These are phyloP conservation scores for Coemansia sp. DNA, from an alignment of 192 early-diverging fungal species.

Conservation along the genomic window DNA sequence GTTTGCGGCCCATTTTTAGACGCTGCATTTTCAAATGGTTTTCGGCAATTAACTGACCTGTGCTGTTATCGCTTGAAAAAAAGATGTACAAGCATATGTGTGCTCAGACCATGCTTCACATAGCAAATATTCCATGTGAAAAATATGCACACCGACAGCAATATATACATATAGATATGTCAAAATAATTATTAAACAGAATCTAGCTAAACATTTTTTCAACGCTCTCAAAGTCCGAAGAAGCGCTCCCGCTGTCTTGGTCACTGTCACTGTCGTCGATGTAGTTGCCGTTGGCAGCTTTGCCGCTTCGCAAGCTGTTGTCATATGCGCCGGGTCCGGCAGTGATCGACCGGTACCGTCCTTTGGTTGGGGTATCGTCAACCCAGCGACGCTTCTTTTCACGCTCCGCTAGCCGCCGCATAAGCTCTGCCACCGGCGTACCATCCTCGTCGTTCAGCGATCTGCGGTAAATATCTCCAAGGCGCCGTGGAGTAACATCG, in stretches of 20 bases:
- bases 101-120: background rate
- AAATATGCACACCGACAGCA: background rate
- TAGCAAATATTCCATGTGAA: background rate
- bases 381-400: slow-evolving; percentile 51
- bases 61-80: no score
- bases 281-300: background rate
- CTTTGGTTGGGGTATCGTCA: slow-evolving; percentile 39
- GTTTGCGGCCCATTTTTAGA: background rate
- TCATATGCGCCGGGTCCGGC: background rate
- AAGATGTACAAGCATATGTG: background rate
- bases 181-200: background rate
- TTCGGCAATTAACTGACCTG: background rate
- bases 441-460: slow-evolving; percentile 22
- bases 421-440: slow-evolving; percentile 42
- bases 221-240: slow-evolving; percentile 44
- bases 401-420: slow-evolving; percentile 44
- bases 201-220: slow-evolving; percentile 34
- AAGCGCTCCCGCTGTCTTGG: background rate
- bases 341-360: background rate
- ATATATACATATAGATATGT: background rate
- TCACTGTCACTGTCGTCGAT: slow-evolving; percentile 2
- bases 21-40: background rate
- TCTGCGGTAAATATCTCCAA: slow-evolving; percentile 42
- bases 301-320: background rate
- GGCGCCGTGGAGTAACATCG: slow-evolving; percentile 19